Evolutionary conservation across 148 eudicot genomes (phyloP), one percentile per base, ranked within the genome.

Genomic region (Rhododendron ferrugineum): DNA sequence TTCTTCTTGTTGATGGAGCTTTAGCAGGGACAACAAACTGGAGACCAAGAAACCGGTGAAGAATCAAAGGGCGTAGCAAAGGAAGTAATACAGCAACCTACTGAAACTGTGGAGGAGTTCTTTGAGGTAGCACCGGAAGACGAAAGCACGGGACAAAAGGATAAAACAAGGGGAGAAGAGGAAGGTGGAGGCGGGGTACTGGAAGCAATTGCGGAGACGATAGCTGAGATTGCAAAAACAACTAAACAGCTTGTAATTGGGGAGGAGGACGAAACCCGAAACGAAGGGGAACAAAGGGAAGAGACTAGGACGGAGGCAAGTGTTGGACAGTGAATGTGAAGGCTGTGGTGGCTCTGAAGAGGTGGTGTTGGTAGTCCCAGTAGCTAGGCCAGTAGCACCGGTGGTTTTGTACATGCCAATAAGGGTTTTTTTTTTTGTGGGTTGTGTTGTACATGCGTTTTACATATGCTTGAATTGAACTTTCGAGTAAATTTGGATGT

Each of bases 141-240:
- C 0, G 68, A 72, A 70, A 15, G 16, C 6, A 10, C 5, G 26
- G 60, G 44, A 80, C 36, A 40, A 22, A 47, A 52, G 37, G 83
- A n/a, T 6, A 26, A 23, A 20, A 72, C n/a, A 56, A 30, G 50
- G 49, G 70, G 47, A 1, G 77, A 26, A 42, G 83, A 80, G 22
- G 75, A 30, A 42, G 86, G 54, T 2, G 76, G 64, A 1, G 87
- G 89, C 0, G 90, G 92, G 13, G 88, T 88, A 2, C 34, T 90
- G 34, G 85, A 87, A 58, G 92, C 89, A n/a, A 87, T 92, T 5
- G 92, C 90, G 44, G 92, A 92, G 84, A 92, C 92, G 34, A 82
- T 92, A 85, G 90, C 84, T 0, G 94, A 88, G 76, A 92, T 92
- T 14, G 92, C 90, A n/a, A 88, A 88, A 72, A 90, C 87, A 2